Conservation (phyloP, 305 asterid genomes). For the Fraxinus nigra region DNA sequence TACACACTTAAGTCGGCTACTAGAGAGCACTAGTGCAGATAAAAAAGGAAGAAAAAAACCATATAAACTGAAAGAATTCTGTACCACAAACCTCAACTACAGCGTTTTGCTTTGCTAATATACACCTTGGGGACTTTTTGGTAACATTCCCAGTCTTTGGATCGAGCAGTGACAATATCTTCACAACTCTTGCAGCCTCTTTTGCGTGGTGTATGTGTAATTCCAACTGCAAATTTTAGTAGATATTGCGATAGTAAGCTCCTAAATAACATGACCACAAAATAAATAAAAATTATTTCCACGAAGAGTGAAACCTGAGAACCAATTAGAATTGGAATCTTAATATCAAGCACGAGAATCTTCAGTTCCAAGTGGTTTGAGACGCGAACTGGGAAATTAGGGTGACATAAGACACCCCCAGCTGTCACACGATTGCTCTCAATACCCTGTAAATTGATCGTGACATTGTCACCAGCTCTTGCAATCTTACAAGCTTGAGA, state of each 20-base stretch:
- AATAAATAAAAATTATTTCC: not conserved
- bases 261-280: not conserved
- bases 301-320: conserved; percentile 59
- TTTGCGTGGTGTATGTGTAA: conserved; percentile 84
- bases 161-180: conserved; percentile 70
- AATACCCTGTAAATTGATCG: conserved; percentile 72
- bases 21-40: not conserved
- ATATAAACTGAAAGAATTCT: not conserved
- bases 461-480: conserved; percentile 90
- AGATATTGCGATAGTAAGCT: not conserved
- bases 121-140: conserved; percentile 83
- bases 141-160: conserved; percentile 77
- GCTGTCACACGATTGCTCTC: conserved; percentile 60
- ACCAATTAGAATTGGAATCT: conserved; percentile 72
- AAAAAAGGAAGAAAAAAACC: not conserved
- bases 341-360: conserved; percentile 64
- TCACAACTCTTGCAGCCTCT: conserved; percentile 72
- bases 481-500: conserved; percentile 61
- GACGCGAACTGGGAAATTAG: conserved; percentile 75
- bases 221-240: conserved; percentile 61
- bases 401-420: conserved; percentile 92
- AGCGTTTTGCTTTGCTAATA: conserved; percentile 84
- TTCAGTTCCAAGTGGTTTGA: conserved; percentile 77
- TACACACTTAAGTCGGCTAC: not conserved
- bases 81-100: conserved; percentile 63